These are phyloP conservation scores for Fragaria ananassa DNA, from an alignment of 306 rosid species.

Conservation along the genomic window DNA sequence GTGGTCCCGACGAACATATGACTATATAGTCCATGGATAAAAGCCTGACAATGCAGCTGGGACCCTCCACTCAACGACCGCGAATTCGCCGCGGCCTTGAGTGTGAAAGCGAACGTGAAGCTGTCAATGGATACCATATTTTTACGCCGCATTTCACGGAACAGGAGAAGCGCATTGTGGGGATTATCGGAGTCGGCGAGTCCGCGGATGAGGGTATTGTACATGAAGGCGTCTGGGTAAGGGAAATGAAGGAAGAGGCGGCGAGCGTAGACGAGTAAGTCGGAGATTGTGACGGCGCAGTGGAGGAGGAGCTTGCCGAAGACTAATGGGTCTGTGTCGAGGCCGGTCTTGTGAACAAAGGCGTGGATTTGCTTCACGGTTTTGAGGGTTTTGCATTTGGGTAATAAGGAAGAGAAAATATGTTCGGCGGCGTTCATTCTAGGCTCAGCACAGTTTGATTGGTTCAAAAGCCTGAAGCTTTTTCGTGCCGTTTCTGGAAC, in stretches of 20 bases:
- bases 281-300: constrained; percentile 57
- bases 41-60: constrained; percentile 55
- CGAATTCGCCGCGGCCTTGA: constrained; percentile 64
- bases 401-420: constrained; percentile 36
- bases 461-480: neutral
- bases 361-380: constrained; percentile 56
- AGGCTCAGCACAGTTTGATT: neutral
- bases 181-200: constrained; percentile 53
- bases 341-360: constrained; percentile 37
- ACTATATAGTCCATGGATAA: constrained; percentile 43
- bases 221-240: constrained; percentile 79
- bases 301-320: constrained; percentile 75
- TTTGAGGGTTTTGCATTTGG: constrained; percentile 50
- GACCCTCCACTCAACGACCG: constrained; percentile 37
- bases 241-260: constrained; percentile 52
- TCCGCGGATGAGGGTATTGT: constrained; percentile 75
- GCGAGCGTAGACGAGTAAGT: constrained; percentile 52
- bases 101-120: constrained; percentile 70
- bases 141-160: constrained; percentile 51
- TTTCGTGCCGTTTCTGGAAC: neutral
- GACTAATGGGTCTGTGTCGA: constrained; percentile 44
- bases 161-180: constrained; percentile 39
- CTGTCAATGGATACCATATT: constrained; percentile 46
- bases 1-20: constrained; percentile 76
- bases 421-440: constrained; percentile 39